A percentile compares a stretch with the other conserved stretches of the same genome.
Evolutionary conservation across 768 basidiomycete species (phyloP).

Genomic region (Russula griseocarnosa): DNA sequence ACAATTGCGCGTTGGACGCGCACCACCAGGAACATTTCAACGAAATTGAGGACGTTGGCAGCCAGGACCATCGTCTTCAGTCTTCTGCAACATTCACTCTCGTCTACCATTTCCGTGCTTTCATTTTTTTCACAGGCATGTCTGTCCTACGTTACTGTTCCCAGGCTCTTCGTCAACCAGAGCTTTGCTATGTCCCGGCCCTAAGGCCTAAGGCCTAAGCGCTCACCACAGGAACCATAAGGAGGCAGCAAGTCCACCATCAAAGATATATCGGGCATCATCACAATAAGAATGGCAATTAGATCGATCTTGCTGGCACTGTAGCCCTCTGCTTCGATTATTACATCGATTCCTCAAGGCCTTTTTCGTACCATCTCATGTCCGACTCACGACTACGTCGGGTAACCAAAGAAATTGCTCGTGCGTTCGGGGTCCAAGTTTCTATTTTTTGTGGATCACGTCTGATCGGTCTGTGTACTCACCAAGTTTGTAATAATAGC

Average conservation of each 20-base stretch:
- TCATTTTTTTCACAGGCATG: too few species aligned
- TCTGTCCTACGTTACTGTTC: neutral
- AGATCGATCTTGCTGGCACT: neutral
- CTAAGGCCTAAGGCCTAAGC: too few species aligned
- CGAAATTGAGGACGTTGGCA: too few species aligned
- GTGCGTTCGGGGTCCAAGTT: conserved; percentile 38
- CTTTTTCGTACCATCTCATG: neutral
- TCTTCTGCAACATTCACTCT: neutral
- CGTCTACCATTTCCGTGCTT: neutral
- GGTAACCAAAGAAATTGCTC: conserved; percentile 90
- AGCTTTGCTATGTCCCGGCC: neutral
- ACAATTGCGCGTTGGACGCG: too few species aligned
- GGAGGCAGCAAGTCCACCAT: too few species aligned
- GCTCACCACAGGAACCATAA: too few species aligned
- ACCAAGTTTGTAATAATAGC: conserved; percentile 89
- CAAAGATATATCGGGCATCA: neutral
- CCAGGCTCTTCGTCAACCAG: neutral
- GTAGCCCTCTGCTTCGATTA: neutral
- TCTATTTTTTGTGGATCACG: neutral
- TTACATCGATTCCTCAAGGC: neutral
- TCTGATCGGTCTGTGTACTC: neutral
- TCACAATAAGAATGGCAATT: neutral
- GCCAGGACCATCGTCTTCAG: too few species aligned
- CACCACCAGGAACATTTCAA: too few species aligned
- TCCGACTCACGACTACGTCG: conserved; percentile 76